Evolutionary conservation across 495 filamentous ascomycete genomes (phyloP), one percentile per base, ranked within the genome.

Genomic region (Hypoxylon trugodes): DNA sequence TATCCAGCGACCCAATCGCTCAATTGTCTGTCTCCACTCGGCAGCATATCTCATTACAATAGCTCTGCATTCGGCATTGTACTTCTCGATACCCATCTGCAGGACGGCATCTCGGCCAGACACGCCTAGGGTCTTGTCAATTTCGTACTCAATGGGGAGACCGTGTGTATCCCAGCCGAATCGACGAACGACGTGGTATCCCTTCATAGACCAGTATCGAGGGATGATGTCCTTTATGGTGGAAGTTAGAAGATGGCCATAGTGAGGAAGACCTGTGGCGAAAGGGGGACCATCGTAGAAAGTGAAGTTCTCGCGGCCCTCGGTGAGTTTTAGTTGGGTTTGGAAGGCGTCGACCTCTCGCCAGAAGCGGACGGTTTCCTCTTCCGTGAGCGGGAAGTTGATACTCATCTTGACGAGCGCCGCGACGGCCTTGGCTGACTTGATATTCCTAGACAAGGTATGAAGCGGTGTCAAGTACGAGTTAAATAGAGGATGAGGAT

Each of bases 141-240:
- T 98, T 79, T 98, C 95, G 72, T 97, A 90, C 75, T 98, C 95
- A 61, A 98, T 93, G 6, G 95, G 95, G 19, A 98, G 78, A 53
- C 95, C 95, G 73, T 98, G 95, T 13, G 95, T 97, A 72, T 98
- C 95, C 95, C 85, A 88, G 25, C 85, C 85, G 43, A 87, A 88
- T 28, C 82, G 75, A 38, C 87, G 79, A 76, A 89, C 86, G 21
- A 98, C 94, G 79, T 94, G 87, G 69, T 88, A 87, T 9, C 95
- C 95, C 75, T 96, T 96, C 92, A 96, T 97, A 28, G 93, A 92
- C 95, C 95, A 98, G 73, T 97, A 98, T 63, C 93, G 79, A 1
- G 94, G 93, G 65, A 98, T 95, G 58, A 97, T 93, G 74, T 98
- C 95, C 72, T 98, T 98, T 76, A 97, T 96, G 13, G 95, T 97